Percentiles rank a stretch among this genome's conserved stretches.
phyloP scores from a whole-genome alignment of 306 rosid species.

The Cucurbita pepo region DNA sequence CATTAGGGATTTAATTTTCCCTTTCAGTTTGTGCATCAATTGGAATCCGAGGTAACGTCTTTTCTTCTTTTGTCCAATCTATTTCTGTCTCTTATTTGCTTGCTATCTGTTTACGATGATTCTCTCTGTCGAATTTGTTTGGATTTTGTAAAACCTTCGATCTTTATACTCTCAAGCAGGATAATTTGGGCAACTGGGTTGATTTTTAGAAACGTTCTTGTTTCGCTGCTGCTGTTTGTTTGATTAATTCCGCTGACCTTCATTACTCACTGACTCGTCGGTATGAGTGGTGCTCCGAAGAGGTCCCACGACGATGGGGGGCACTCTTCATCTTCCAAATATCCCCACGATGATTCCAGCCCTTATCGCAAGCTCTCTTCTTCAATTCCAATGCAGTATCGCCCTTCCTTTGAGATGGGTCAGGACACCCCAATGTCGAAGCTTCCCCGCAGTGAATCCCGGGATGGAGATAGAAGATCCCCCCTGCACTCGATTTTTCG shows the following conservation, averaged over 20 bases:
- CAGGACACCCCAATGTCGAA: slow-evolving; percentile 44
- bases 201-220: not conserved
- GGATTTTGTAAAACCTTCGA: not conserved
- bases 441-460: slow-evolving; percentile 51
- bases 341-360: slow-evolving; percentile 48
- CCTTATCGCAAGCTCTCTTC: slow-evolving; percentile 42
- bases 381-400: slow-evolving; percentile 42
- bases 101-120: not conserved
- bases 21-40: not conserved
- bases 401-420: slow-evolving; percentile 43
- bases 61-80: not conserved
- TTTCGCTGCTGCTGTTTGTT: not conserved
- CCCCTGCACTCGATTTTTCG: slow-evolving; percentile 49
- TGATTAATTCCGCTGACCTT: not conserved
- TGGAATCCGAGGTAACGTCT: not conserved
- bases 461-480: slow-evolving; percentile 65
- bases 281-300: slow-evolving; percentile 66
- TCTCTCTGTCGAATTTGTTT: not conserved
- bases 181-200: not conserved
- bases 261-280: slow-evolving; percentile 3
- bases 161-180: not conserved
- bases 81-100: not conserved
- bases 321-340: slow-evolving; percentile 54
- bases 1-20: not conserved
- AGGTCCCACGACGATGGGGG: slow-evolving; percentile 62